Evolutionary conservation across 2,329 filamentous ascomycete species (phyloP), one percentile per base, ranked within the genome.

Genomic region (Diaporthe humulicola): DNA sequence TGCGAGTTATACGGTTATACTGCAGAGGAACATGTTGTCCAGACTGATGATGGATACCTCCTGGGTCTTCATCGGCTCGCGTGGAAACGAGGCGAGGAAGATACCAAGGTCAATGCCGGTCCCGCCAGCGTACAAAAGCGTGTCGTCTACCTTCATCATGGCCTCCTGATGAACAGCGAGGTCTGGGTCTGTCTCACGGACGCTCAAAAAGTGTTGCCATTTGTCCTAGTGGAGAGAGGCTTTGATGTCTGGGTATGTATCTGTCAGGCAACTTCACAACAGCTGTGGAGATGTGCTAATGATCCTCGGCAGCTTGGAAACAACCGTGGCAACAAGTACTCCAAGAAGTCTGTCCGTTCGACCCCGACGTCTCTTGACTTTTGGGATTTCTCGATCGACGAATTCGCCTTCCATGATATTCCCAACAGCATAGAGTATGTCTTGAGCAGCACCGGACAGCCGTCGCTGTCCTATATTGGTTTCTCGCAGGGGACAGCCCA

Each of bases 321-420:
- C 84, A 99, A 99, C 81, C 93, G 97, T 48, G 97, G 97, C 67
- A 99, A 99, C 89, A 99, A 99, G 83, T 99, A 99, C 85, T 98
- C 95, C 60, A 99, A 98, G 84, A 99, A 99, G 85, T 96, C 93
- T 3, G 91, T 96, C 70, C 89, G 93, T 75, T 87, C 88, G 77
- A 93, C 95, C 0, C 96, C 97, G 0, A 93, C 91, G 0, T 93
- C 94, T 3, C 86, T 89, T 50, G 88, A 91, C 19, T 99, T 99
- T 83, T 99, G 97, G 97, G 93, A 98, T 83, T 99, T 99, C 82
- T 98, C 95, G 70, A 98, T 99, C 81, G 97, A 99, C 82, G 94
- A 99, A 81, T 99, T 99, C 82, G 97, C 97, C 64, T 98, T 99
- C 80, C 92, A 98, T 82, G 97, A 99, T 83, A 98, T 99, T 75